Conservation (phyloP, 169 alveolate genomes). For the Plasmodium yoelii region DNA sequence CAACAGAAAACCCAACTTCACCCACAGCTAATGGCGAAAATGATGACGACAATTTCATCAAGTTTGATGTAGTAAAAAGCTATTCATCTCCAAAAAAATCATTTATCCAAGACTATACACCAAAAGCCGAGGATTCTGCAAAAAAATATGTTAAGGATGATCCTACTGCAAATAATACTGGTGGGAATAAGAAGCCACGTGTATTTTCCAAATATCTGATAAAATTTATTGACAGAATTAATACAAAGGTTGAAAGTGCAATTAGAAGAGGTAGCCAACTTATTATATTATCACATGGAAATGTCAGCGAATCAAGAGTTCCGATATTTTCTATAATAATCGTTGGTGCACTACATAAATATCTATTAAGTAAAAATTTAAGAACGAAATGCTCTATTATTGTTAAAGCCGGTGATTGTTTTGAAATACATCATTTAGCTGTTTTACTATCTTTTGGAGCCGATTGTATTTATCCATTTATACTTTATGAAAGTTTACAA, state of each 20-base stretch:
- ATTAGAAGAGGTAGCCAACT: slow-evolving; percentile 46
- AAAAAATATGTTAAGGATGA: neutral
- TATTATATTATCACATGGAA: slow-evolving; percentile 61
- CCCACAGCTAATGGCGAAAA: neutral
- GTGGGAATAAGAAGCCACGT: slow-evolving; percentile 17
- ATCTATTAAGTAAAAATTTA: slow-evolving; percentile 69
- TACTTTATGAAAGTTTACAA: slow-evolving; percentile 79
- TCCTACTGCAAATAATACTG: slow-evolving; percentile 7
- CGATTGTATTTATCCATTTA: slow-evolving; percentile 85
- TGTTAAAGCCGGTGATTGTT: slow-evolving; percentile 77
- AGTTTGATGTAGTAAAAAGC: slow-evolving; percentile 22
- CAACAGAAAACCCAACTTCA: neutral
- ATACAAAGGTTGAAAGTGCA: slow-evolving; percentile 73
- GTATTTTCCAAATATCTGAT: slow-evolving; percentile 32
- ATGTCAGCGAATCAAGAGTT: slow-evolving; percentile 36
- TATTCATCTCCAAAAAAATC: neutral
- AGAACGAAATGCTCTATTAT: slow-evolving; percentile 75
- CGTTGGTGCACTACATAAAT: slow-evolving; percentile 76
- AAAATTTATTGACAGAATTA: slow-evolving; percentile 61
- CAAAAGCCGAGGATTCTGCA: slow-evolving; percentile 12
- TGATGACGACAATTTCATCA: neutral
- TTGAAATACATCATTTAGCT: slow-evolving; percentile 79
- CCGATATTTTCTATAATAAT: slow-evolving; percentile 74
- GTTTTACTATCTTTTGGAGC: slow-evolving; percentile 83
- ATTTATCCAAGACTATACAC: slow-evolving; percentile 11